A percentile compares a stretch with the other conserved stretches of the same genome.
Conservation (phyloP, 1,284 basidiomycete species). For the Melampsora larici-populina region DNA sequence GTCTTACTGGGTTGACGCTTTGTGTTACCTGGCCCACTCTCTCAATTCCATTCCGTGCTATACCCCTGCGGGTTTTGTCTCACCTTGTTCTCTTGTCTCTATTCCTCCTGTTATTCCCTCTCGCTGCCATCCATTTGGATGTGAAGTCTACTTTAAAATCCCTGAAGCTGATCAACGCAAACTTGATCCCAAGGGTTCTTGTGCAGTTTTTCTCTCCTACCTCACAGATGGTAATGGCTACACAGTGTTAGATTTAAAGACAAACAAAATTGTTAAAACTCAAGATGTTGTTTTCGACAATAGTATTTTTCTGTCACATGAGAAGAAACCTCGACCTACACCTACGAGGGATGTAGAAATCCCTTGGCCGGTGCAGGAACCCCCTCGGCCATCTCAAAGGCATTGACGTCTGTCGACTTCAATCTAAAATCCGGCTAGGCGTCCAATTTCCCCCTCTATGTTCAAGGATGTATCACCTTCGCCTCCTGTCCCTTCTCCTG, state of each 20-base stretch:
- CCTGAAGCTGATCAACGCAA: not conserved
- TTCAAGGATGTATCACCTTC: too few species aligned
- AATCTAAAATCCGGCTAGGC: too few species aligned
- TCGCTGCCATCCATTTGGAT: not conserved
- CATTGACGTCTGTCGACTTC: too few species aligned
- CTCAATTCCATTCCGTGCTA: not conserved
- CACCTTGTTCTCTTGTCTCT: not conserved
- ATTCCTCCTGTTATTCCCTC: too few species aligned
- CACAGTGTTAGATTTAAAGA: not conserved
- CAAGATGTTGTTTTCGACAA: not conserved
- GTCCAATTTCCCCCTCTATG: too few species aligned
- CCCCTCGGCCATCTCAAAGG: too few species aligned
- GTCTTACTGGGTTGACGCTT: constrained; percentile 54
- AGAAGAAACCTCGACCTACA: too few species aligned
- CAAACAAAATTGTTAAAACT: not conserved
- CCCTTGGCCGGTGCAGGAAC: too few species aligned
- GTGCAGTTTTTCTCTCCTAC: not conserved
- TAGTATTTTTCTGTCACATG: not conserved
- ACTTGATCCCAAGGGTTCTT: not conserved
- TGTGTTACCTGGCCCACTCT: too few species aligned
- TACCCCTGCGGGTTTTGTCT: not conserved
- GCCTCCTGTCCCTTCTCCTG: too few species aligned
- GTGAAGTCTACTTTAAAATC: not conserved
- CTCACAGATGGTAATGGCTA: constrained; percentile 10
- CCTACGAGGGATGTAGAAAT: too few species aligned